Evolutionary conservation across 306 rosid genomes (phyloP), one percentile per base, ranked within the genome.

Genomic region (Quercus parvula): DNA sequence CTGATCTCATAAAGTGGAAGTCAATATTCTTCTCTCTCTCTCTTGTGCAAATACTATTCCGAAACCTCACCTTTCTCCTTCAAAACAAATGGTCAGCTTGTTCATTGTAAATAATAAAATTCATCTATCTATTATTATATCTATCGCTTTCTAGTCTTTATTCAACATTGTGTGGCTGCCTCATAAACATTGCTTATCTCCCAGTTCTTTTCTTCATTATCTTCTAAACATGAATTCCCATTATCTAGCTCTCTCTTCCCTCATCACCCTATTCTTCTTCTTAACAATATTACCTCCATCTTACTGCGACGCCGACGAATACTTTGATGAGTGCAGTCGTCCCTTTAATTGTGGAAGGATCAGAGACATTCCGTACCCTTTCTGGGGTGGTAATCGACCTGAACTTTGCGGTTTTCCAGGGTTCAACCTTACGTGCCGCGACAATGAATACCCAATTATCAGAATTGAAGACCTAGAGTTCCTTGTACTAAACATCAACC

Each of bases 281-380:
- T 62, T 73, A 1, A 15, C 79, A n/a, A 59, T 81, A 76, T 75
- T 76, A 30, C 72, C 87, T 4, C 67, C 31, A 35, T 52, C 38
- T 38, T 25, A 24, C 9, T 67, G 73, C 77, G 51, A n/a, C 69
- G 79, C 72, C 17, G 76, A 15, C 51, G 66, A 74, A 14, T 2
- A 0, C 1, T 88, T 73, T 81, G 3, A 73, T 44, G 56, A 41
- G 1, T 86, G 90, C 79, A 79, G 58, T 17, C 78, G 49, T 13
- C 81, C 85, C 30, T 77, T 83, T 51, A 35, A 18, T 15, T 89
- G 93, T 24, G 93, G 93, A 2, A n/a, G 58, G 0, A 3, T 83
- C 78, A 25, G 24, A 5, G 4, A 67, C 22, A 33, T 84, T 33
- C 14, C 74, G 3, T 87, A 79, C 62, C 93, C 93, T 28, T 89